Conservation (phyloP, 108 stramenopile species). For the Skeletonema grethae region DNA sequence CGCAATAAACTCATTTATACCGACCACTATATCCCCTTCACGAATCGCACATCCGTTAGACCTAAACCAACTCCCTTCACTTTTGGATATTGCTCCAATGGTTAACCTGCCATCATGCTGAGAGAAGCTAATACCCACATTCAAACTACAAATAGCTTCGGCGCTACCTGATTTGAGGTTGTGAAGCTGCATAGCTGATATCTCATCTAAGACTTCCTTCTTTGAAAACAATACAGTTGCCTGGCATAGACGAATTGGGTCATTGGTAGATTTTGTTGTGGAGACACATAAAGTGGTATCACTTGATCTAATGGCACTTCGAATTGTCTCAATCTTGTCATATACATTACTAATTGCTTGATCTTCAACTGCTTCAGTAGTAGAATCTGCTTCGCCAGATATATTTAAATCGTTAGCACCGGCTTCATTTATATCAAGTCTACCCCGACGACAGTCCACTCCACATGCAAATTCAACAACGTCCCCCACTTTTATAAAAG, state of each 20-base stretch:
- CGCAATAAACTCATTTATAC: slow-evolving; percentile 21
- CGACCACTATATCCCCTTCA: slow-evolving; percentile 20
- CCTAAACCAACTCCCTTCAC: slow-evolving; percentile 13
- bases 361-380: neutral
- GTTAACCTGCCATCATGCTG: slow-evolving; percentile 12
- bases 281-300: slow-evolving; percentile 17
- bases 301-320: neutral
- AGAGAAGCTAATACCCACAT: slow-evolving; percentile 24
- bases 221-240: slow-evolving; percentile 19
- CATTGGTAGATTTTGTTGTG: neutral
- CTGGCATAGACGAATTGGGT: slow-evolving; percentile 13
- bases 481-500: slow-evolving; percentile 20
- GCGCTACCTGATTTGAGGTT: neutral
- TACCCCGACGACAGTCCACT: slow-evolving; percentile 14
- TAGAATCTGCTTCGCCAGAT: neutral
- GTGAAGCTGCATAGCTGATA: neutral
- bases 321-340: slow-evolving; percentile 13
- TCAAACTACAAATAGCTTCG: neutral
- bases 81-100: slow-evolving; percentile 7
- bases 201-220: neutral
- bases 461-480: slow-evolving; percentile 23
- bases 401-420: neutral
- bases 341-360: neutral
- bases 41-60: slow-evolving; percentile 21
- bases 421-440: neutral